Base-by-base conservation (phyloP, 202 grass and related monocot genomes). In the Bolboschoenoplectus hybrid region DNA sequence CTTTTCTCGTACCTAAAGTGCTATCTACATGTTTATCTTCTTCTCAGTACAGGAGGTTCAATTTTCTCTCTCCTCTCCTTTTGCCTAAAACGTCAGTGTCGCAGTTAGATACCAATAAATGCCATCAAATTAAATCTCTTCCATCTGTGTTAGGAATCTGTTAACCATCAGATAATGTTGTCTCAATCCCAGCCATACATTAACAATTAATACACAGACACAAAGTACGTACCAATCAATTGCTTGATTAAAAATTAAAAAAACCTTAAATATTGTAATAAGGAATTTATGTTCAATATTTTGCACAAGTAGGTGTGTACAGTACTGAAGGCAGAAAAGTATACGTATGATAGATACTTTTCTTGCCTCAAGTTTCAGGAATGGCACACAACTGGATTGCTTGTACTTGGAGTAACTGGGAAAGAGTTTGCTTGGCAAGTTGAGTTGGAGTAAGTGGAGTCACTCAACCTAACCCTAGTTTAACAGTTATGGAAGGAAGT, bases 381-480 rank as follows among this genome's bases (percentile, higher is more conserved):
- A 20, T 81, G 61, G 26, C 49, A 71, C 64, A 84, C 64, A 84
- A 84, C 46, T 26, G 63, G 64, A 56, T 84, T 53, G 51, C 82
- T 84, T 84, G 82, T 19, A 55, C 20, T 56, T 71, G n/a, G 64
- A 84, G 82, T 41, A 84, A 84, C 44, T 71, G 10, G 60, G 49
- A 66, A 83, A 71, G 65, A 84, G 82, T 84, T 84, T 84, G 82
- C 49, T 84, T 84, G 82, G 64, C 64, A 84, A 71, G 65, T 84
- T 60, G 61, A 84, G 64, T 84, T 68, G 45, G 65, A 56, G 63
- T 52, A 84, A 71, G 82, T 84, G 64, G 82, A 84, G 82, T 86
- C 84, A 86, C 74, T 86, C 56, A 86, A 80, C 74, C 81, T 84
- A 84, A 84, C 46, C 64, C 63, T 84, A 70, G 63, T 84, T 84